These are phyloP conservation scores for Aspergillus taichungensis DNA, from an alignment of 495 filamentous ascomycete species.

Conservation along the genomic window DNA sequence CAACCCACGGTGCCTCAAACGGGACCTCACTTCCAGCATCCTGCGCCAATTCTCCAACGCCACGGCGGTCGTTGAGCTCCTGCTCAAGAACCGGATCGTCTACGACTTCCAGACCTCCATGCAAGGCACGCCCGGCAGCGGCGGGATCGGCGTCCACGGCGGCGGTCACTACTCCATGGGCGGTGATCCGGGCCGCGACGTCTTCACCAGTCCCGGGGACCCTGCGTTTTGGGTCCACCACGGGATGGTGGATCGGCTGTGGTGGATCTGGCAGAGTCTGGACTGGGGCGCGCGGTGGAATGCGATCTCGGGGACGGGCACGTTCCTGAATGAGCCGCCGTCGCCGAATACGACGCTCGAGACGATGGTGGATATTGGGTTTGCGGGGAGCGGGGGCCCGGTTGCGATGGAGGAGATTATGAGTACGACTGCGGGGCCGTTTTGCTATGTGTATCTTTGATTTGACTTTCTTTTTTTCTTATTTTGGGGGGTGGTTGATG, in stretches of 20 bases:
- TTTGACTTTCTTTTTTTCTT: constrained; percentile 7
- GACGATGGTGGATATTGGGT: constrained; percentile 34
- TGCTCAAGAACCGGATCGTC: constrained; percentile 35
- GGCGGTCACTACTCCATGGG: constrained; percentile 58
- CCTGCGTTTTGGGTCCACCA: constrained; percentile 65
- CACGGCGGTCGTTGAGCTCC: constrained; percentile 36
- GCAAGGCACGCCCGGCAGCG: constrained; percentile 40
- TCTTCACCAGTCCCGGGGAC: constrained; percentile 53
- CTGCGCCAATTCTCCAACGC: constrained; percentile 43
- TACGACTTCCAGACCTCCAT: constrained; percentile 44
- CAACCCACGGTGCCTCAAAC: constrained; percentile 57
- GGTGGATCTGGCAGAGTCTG: constrained; percentile 62
- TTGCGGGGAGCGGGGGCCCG: constrained; percentile 21
- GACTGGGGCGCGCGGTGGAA: constrained; percentile 37
- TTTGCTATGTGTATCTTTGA: constrained; percentile 49
- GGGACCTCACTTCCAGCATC: constrained; percentile 49
- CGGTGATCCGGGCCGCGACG: constrained; percentile 51
- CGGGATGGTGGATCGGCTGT: constrained; percentile 58
- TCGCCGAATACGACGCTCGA: constrained; percentile 41
- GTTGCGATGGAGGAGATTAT: constrained; percentile 38
- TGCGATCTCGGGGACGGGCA: constrained; percentile 45
- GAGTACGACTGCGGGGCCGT: constrained; percentile 44
- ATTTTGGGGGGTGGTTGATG: too few species aligned
- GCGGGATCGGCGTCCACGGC: constrained; percentile 49
- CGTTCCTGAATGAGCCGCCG: constrained; percentile 45